phyloP scores from a whole-genome alignment of 495 filamentous ascomycete species.

The Patellaria atrata region DNA sequence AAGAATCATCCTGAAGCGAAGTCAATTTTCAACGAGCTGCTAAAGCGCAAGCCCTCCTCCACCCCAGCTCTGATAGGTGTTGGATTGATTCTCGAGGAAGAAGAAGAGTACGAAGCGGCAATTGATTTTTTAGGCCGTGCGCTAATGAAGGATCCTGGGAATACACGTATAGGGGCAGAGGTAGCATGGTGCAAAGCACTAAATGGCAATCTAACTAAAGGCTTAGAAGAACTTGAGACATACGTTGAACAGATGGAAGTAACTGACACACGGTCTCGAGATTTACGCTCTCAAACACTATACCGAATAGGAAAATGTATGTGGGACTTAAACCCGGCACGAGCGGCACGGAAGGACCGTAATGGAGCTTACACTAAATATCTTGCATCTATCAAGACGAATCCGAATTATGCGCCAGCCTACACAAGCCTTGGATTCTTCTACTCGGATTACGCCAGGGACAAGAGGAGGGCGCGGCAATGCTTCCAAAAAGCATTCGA shows the following conservation, averaged over 20 bases:
- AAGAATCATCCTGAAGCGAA: slow-evolving; percentile 82
- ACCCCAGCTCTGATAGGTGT: slow-evolving; percentile 76
- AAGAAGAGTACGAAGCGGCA: slow-evolving; percentile 70
- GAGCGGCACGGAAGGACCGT: slow-evolving; percentile 56
- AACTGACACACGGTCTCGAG: slow-evolving; percentile 42
- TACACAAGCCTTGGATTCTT: slow-evolving; percentile 93
- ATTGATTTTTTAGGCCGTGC: slow-evolving; percentile 65
- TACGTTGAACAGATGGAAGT: slow-evolving; percentile 47
- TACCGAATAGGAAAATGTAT: slow-evolving; percentile 81
- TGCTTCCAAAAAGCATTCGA: slow-evolving; percentile 98
- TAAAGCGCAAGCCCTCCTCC: slow-evolving; percentile 54
- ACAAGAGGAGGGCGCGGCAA: slow-evolving; percentile 66
- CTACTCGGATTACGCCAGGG: slow-evolving; percentile 80
- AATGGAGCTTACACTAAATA: slow-evolving; percentile 70
- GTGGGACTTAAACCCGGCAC: slow-evolving; percentile 67
- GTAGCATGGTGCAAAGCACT: slow-evolving; percentile 80
- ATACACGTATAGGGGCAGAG: slow-evolving; percentile 66
- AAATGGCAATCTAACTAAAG: slow-evolving; percentile 53
- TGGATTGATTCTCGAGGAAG: slow-evolving; percentile 80
- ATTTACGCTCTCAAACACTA: slow-evolving; percentile 66
- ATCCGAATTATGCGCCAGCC: slow-evolving; percentile 79
- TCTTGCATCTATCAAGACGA: slow-evolving; percentile 67
- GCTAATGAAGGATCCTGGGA: slow-evolving; percentile 49
- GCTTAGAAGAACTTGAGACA: slow-evolving; percentile 49
- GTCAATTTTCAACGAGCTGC: slow-evolving; percentile 60